Evolutionary conservation across 768 basidiomycete species (phyloP).

Genomic region (Tulasnella sp.): DNA sequence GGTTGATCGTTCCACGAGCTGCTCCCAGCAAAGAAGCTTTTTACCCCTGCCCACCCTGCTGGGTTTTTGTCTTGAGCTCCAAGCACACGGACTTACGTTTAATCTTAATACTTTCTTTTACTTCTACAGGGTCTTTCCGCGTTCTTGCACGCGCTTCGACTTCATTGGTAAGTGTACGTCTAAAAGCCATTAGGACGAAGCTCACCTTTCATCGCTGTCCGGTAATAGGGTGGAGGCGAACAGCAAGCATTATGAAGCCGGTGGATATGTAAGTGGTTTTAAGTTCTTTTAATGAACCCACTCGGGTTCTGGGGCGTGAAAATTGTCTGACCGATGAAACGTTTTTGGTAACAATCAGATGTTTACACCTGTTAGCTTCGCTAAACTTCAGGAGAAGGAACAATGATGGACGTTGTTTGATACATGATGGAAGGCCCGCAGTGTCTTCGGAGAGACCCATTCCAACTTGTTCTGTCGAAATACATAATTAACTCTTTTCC

Average conservation of each 20-base stretch:
- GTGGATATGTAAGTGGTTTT: slow-evolving; percentile 59
- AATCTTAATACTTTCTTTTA: slow-evolving; percentile 3
- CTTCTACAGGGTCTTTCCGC: slow-evolving; percentile 69
- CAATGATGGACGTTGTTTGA: slow-evolving; percentile 18
- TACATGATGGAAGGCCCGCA: too few species aligned
- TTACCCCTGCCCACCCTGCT: too few species aligned
- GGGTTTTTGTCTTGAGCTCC: not conserved
- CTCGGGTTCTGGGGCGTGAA: not conserved
- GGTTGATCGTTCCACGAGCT: too few species aligned
- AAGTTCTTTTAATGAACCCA: slow-evolving; percentile 6
- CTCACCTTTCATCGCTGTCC: not conserved
- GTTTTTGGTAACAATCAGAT: slow-evolving; percentile 19
- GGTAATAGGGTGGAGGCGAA: slow-evolving; percentile 65
- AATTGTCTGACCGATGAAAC: slow-evolving; percentile 13
- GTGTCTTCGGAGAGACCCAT: too few species aligned
- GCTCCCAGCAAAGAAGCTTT: too few species aligned
- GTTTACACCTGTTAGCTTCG: slow-evolving; percentile 28
- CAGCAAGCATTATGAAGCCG: slow-evolving; percentile 89
- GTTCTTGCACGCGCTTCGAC: slow-evolving; percentile 87
- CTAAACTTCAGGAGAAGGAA: slow-evolving; percentile 22
- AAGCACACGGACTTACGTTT: not conserved
- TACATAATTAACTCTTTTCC: too few species aligned
- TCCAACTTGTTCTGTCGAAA: too few species aligned
- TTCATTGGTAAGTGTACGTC: slow-evolving; percentile 54
- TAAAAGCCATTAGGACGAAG: not conserved